Evolutionary conservation across 1,284 basidiomycete species (phyloP).

Genomic region (Ganoderma leucocontextum): DNA sequence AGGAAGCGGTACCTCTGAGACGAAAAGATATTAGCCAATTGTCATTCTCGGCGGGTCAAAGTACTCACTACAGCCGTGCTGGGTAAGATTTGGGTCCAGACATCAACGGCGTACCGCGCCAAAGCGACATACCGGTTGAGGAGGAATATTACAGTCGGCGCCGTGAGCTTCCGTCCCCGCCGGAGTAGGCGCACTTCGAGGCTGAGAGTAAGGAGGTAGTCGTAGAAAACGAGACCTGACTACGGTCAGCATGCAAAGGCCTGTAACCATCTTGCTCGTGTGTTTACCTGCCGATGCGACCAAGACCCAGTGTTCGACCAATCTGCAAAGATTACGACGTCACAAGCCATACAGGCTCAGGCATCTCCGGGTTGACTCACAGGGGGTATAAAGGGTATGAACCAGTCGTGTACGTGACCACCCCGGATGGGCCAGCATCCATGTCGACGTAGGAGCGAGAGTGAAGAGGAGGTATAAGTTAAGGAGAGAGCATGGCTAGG

Average conservation of each 20-base stretch:
- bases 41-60: neutral
- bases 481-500: too few relatives aligned
- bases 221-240: conserved; percentile 24
- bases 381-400: too few relatives aligned
- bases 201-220: conserved; percentile 24
- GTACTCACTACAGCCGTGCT: neutral
- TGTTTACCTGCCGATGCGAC: neutral
- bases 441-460: too few relatives aligned
- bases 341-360: too few relatives aligned
- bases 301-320: neutral
- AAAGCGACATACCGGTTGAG: conserved; percentile 28
- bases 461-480: too few relatives aligned
- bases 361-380: too few relatives aligned
- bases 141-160: conserved; percentile 20
- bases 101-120: neutral
- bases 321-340: neutral
- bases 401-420: too few relatives aligned
- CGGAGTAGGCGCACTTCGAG: conserved; percentile 24
- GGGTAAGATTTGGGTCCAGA: neutral
- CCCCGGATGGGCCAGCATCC: too few relatives aligned
- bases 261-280: neutral
- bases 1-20: neutral
- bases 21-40: neutral
- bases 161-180: conserved; percentile 19
- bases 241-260: neutral